Evolutionary conservation across 2,329 filamentous ascomycete genomes (phyloP), one percentile per base, ranked within the genome.

Genomic region (Aspergillus flavus): DNA sequence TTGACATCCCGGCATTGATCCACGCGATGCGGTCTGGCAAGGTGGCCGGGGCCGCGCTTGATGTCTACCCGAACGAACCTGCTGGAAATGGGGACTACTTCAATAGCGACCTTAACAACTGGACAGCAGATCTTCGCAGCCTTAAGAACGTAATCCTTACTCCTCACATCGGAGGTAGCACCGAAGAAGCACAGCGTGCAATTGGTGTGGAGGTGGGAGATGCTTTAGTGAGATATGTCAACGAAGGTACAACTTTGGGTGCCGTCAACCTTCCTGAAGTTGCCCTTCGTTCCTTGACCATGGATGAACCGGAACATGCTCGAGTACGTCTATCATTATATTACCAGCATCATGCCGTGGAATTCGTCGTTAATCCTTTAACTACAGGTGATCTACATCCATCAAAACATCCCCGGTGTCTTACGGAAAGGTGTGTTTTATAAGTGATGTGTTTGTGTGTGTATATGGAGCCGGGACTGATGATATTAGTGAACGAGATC

Each of bases 221-320:
- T 55, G 91, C 94, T 46, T 84, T 99, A 58, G 91, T 96, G 62
- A 89, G 92, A 73, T 99, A 98, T 78, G 95, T 98, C 76, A 99
- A 98, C 81, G 93, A 95, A 79, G 95, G 95, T 64, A 88, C 90
- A 61, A 99, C 95, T 3, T 80, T 96, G 30, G 94, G 93, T 69
- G 93, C 94, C 65, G 95, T 98, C 76, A 99, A 99, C 81, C 85
- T 99, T 83, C 95, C 95, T n/a, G 95, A 98, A 80, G 91, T 97
- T 71, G 89, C 89, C 71, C 85, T 99, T 72, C 91, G 95, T 70
- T 93, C 90, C n/a, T 82, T 97, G 72, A 97, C 93, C 2, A 86
- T 93, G 68, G 94, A 97, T 63, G 93, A 98, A 81, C 87, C 91
- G 28, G 89, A 97, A 76, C 91, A 95, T 77, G 93, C 94, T 61